Evolutionary conservation across 371 early-diverging fungal genomes (phyloP).

Genomic region (Syncephalastrum monosporum): DNA sequence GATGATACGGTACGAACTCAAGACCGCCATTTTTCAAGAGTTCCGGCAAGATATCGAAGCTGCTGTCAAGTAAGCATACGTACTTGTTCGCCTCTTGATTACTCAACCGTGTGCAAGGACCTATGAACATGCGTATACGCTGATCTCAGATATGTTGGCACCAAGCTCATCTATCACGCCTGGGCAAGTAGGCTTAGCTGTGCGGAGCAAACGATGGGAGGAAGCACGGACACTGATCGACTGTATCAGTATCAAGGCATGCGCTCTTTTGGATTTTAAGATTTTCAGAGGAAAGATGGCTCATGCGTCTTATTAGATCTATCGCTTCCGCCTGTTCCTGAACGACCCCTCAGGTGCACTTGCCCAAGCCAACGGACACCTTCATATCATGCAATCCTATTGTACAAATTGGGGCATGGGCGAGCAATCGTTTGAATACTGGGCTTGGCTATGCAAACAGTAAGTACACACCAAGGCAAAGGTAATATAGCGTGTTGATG

Average conservation of each 20-base stretch:
- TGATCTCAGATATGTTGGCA: conserved; percentile 64
- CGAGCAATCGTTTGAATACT: conserved; percentile 74
- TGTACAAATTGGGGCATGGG: conserved; percentile 57
- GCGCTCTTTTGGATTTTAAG: too few relatives aligned
- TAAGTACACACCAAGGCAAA: conserved; percentile 23
- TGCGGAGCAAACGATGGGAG: conserved; percentile 58
- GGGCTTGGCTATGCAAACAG: conserved; percentile 83
- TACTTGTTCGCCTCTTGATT: conserved; percentile 1
- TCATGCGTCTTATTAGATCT: conserved; percentile 49
- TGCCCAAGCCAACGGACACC: conserved; percentile 68
- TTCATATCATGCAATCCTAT: conserved; percentile 60
- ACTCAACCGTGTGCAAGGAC: conserved; percentile 35
- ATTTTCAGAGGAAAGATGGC: neutral
- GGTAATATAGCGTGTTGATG: neutral
- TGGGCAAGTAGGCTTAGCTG: conserved; percentile 43
- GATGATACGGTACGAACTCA: conserved; percentile 82
- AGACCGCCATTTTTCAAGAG: conserved; percentile 75
- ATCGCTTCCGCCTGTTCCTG: conserved; percentile 66
- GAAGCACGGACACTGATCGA: conserved; percentile 66
- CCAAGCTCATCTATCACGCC: conserved; percentile 46
- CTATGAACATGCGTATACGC: conserved; percentile 71
- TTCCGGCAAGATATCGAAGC: conserved; percentile 77
- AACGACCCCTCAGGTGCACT: conserved; percentile 69
- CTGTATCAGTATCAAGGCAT: conserved; percentile 69
- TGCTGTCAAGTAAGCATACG: conserved; percentile 56